Percentiles rank a stretch among this genome's conserved stretches.
phyloP scores from a whole-genome alignment of 176 grass and related monocot genomes.

The Elaeis guineensis region DNA sequence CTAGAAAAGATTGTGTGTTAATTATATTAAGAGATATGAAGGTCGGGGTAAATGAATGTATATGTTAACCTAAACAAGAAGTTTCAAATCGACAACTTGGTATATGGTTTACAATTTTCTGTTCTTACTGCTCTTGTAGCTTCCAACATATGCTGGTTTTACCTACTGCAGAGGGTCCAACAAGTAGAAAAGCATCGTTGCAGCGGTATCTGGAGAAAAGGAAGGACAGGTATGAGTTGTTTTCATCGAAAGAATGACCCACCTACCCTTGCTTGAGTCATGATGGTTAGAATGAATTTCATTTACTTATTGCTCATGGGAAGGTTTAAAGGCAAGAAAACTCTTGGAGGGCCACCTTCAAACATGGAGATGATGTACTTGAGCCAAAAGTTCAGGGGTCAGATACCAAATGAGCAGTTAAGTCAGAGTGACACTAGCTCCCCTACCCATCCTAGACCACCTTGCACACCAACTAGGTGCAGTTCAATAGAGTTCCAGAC shows the following conservation, averaged over 20 bases:
- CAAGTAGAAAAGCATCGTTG: conserved; percentile 33
- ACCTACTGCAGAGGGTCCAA: conserved; percentile 18
- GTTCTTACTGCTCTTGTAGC: too few species aligned
- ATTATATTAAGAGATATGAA: too few species aligned
- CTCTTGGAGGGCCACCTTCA: conserved; percentile 14
- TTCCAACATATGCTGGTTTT: conserved; percentile 6
- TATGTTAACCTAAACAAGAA: too few species aligned
- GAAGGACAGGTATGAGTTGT: conserved; percentile 31
- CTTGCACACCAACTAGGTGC: conserved; percentile 13
- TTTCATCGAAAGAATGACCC: not conserved
- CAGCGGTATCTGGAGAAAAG: conserved; percentile 42
- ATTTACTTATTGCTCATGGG: not conserved
- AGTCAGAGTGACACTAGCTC: not conserved
- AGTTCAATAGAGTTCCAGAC: conserved; percentile 10
- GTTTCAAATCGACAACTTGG: too few species aligned
- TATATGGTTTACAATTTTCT: too few species aligned
- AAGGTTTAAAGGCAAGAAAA: conserved; percentile 40
- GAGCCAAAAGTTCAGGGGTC: conserved; percentile 18
- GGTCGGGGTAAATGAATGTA: too few species aligned
- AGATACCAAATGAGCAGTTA: conserved; percentile 10
- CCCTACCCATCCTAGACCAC: not conserved
- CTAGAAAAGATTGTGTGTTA: too few species aligned
- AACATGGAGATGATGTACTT: conserved; percentile 24
- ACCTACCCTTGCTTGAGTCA: not conserved
- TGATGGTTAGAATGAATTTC: not conserved